These are phyloP conservation scores for Boletus huronensis DNA, from an alignment of 768 basidiomycete species.

Conservation along the genomic window DNA sequence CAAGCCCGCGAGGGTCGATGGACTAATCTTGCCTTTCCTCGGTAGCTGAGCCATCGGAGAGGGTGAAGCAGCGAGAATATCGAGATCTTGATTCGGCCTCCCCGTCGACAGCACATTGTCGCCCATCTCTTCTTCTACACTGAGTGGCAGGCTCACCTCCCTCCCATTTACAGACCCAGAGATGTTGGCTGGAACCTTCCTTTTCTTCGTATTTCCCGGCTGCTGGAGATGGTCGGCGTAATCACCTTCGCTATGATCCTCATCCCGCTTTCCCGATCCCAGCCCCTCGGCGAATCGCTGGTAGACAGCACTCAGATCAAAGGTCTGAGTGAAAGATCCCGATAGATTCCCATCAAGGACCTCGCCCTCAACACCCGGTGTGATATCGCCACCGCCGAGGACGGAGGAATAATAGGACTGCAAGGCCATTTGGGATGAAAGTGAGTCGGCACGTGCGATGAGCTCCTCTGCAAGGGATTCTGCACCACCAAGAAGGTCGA, in stretches of 20 bases:
- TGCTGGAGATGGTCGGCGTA: constrained; percentile 69
- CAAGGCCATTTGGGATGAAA: constrained; percentile 57
- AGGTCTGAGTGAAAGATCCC: constrained; percentile 22
- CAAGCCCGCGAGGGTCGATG: constrained; percentile 63
- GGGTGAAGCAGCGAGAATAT: constrained; percentile 16
- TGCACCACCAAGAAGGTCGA: constrained; percentile 37
- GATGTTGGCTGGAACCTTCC: constrained; percentile 74
- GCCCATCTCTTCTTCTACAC: constrained; percentile 41
- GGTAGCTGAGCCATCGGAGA: constrained; percentile 19
- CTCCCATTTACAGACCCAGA: constrained; percentile 40
- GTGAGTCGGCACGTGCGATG: constrained; percentile 51
- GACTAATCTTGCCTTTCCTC: constrained; percentile 47
- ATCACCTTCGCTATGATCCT: constrained; percentile 57
- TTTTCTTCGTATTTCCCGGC: constrained; percentile 83
- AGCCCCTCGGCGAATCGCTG: constrained; percentile 24
- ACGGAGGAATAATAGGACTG: constrained; percentile 65
- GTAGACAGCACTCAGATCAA: constrained; percentile 29
- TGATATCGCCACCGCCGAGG: constrained; percentile 38
- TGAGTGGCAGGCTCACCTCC: constrained; percentile 40
- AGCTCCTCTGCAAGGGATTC: constrained; percentile 56
- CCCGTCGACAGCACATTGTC: constrained; percentile 28
- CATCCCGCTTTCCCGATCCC: constrained; percentile 40
- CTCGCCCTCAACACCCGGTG: constrained; percentile 32
- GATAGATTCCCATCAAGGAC: constrained; percentile 14
- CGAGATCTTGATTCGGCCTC: constrained; percentile 25